Conservation (phyloP, 768 basidiomycete species). For the Macrolepiota dolichaula region DNA sequence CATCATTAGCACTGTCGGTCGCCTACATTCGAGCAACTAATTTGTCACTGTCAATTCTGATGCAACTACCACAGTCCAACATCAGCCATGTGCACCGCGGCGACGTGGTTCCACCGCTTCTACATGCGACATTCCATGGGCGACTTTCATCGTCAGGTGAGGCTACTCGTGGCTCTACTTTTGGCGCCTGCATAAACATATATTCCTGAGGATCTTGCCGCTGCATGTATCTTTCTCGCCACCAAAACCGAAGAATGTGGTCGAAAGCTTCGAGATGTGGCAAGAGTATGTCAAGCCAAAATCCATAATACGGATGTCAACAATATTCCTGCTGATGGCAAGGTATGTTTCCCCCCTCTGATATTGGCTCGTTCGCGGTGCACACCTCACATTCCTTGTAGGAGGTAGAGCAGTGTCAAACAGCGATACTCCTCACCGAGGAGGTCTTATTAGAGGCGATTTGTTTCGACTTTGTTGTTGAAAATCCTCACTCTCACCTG, state of each 20-base stretch:
- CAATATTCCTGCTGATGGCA: slow-evolving; percentile 59
- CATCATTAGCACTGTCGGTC: slow-evolving; percentile 73
- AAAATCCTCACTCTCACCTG: slow-evolving; percentile 72
- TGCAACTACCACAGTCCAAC: slow-evolving; percentile 49
- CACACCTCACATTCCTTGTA: slow-evolving; percentile 23
- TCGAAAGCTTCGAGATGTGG: slow-evolving; percentile 82
- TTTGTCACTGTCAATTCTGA: slow-evolving; percentile 15
- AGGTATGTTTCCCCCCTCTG: slow-evolving; percentile 37
- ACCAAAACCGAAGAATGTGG: slow-evolving; percentile 93
- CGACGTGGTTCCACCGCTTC: slow-evolving; percentile 89
- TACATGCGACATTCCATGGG: slow-evolving; percentile 86
- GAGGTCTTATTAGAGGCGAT: slow-evolving; percentile 78
- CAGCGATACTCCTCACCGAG: slow-evolving; percentile 68
- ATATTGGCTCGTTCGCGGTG: background rate
- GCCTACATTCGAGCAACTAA: slow-evolving; percentile 10
- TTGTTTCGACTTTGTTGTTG: slow-evolving; percentile 82
- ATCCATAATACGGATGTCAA: slow-evolving; percentile 50
- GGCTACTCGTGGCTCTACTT: slow-evolving; percentile 16
- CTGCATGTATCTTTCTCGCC: slow-evolving; percentile 82
- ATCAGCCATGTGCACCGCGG: slow-evolving; percentile 81
- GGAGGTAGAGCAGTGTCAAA: slow-evolving; percentile 75
- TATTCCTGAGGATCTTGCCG: slow-evolving; percentile 68
- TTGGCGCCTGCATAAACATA: slow-evolving; percentile 10
- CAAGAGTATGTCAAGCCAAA: slow-evolving; percentile 71
- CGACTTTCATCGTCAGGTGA: slow-evolving; percentile 76